Conservation (phyloP, 352 stramenopile species). For the Nothophytophthora sp. region DNA sequence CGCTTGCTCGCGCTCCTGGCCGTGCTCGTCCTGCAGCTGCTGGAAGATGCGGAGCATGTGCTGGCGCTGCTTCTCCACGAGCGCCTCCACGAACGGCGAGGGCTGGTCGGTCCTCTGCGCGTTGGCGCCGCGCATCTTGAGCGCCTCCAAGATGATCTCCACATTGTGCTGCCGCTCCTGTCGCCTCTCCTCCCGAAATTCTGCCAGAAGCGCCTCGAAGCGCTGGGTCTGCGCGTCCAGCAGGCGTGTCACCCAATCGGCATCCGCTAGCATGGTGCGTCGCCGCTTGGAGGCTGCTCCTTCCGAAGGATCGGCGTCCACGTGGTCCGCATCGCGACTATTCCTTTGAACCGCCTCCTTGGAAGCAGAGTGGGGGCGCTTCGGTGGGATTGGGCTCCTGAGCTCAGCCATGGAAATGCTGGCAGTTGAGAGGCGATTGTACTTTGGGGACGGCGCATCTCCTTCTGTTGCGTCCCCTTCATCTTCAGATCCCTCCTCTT, state of each 20-base stretch:
- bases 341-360: constrained; percentile 9
- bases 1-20: constrained; percentile 34
- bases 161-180: constrained; percentile 42
- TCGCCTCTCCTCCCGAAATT: constrained; percentile 43
- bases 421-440: no score
- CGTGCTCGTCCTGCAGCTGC: constrained; percentile 35
- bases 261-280: constrained; percentile 24
- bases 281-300: constrained; percentile 12
- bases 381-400: not conserved
- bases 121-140: constrained; percentile 26
- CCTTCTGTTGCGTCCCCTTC: no score
- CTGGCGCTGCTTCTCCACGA: constrained; percentile 41
- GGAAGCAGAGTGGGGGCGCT: not conserved
- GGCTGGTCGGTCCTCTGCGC: constrained; percentile 23
- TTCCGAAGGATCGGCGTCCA: not conserved
- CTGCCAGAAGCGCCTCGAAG: constrained; percentile 32
- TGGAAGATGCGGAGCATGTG: constrained; percentile 37
- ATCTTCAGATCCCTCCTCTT: no score
- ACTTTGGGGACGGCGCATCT: no score
- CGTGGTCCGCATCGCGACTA: constrained; percentile 9
- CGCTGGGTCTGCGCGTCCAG: constrained; percentile 34
- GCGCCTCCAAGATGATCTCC: constrained; percentile 39
- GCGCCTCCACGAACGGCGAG: constrained; percentile 26
- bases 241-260: constrained; percentile 36
- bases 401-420: no score